Base-by-base conservation (phyloP, 2,329 filamentous ascomycete genomes). In the Neofusicoccum sp. region DNA sequence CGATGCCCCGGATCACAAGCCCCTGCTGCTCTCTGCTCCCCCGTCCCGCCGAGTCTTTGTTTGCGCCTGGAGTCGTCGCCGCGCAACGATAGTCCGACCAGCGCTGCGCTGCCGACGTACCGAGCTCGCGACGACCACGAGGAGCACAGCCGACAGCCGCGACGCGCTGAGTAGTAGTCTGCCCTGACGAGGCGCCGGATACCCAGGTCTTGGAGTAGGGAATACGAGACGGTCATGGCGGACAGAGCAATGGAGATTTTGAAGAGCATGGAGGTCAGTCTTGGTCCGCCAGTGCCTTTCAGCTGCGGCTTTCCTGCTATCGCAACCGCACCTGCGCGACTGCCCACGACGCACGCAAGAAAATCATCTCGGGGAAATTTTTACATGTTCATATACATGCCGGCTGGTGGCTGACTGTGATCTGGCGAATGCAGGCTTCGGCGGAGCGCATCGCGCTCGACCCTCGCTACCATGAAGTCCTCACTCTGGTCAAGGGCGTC, bases 401-500 rank as follows among this genome's bases (percentile, higher is more conserved):
- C 12, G 12, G 16, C 26, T 20, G 30, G 31, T 36, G 33, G 48
- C 58, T 61, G 48, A 61, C 30, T 38, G 54, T 14, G 30, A 38
- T 16, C 4, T 24, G 6, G 40, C 28, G 41, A 36, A 9, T 40
- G 9, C 16, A 61, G 59, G 43, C 49, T 12, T 45, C 59, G 43
- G 59, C 59, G 6, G 91, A 96, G 79, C 83, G 84, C 67, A 82
- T 96, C 61, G 81, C 93, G 66, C 84, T 95, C 64, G 87, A 98
- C 73, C 92, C 93, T 5, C 83, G 86, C 66, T 90, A 96, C 78
- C 91, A 95, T 70, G 91, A 95, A 69, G 75, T 92, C 60, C 85
- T 99, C 64, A 86, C 90, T 61, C 82, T 99, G 67, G 75, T 96
- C 75, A 99, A 99, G 84, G 91, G 87, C 70, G 89, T 95, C 67